Evolutionary conservation across 2,329 filamentous ascomycete genomes (phyloP).

Genomic region (Cordyceps fumosorosea): DNA sequence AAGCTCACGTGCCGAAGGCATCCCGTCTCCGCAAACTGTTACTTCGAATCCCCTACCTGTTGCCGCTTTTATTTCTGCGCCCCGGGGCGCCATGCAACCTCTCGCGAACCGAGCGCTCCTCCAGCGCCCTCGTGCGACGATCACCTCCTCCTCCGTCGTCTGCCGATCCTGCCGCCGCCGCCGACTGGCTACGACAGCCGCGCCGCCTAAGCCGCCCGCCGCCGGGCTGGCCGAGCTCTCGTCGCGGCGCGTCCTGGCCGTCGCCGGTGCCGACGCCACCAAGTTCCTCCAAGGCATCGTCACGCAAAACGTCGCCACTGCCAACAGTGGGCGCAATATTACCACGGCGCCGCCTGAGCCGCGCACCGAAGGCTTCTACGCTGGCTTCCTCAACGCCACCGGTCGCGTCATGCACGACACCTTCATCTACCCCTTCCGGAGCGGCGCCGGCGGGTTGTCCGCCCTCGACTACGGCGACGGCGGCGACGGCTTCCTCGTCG

Average conservation of each 20-base stretch:
- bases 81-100: constrained; percentile 16
- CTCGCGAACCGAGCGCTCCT: constrained; percentile 20
- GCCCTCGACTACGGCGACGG: constrained; percentile 19
- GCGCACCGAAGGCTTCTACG: constrained; percentile 57
- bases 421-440: constrained; percentile 67
- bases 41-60: neutral
- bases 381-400: constrained; percentile 77
- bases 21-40: neutral
- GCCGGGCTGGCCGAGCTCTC: constrained; percentile 51
- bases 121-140: constrained; percentile 9
- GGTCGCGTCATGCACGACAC: constrained; percentile 84
- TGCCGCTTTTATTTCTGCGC: no score
- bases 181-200: constrained; percentile 21
- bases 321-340: constrained; percentile 13
- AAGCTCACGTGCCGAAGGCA: neutral
- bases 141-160: constrained; percentile 16
- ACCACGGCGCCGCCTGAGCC: constrained; percentile 16
- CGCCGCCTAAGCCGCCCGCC: constrained; percentile 33
- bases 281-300: constrained; percentile 85
- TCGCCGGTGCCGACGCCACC: constrained; percentile 72
- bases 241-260: constrained; percentile 71
- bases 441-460: constrained; percentile 18
- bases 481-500: constrained; percentile 56
- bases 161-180: constrained; percentile 27
- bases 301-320: constrained; percentile 50